Evolutionary conservation across 768 basidiomycete genomes (phyloP).

Genomic region (Russula emetica): DNA sequence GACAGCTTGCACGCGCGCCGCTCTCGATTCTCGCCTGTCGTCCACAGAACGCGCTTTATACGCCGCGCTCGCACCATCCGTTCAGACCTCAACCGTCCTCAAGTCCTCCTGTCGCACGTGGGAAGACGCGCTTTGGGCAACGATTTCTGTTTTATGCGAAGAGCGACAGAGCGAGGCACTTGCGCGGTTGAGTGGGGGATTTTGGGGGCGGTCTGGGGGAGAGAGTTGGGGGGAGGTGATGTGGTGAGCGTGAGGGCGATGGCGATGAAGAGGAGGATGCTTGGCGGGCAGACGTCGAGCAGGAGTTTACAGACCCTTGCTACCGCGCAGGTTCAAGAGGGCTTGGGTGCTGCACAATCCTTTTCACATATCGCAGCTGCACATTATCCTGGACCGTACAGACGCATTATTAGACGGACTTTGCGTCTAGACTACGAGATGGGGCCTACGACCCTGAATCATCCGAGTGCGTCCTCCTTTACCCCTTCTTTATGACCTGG

Average conservation of each 20-base stretch:
- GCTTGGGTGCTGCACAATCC: slow-evolving; percentile 65
- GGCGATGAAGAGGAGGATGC: slow-evolving; percentile 45
- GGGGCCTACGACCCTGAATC: slow-evolving; percentile 47
- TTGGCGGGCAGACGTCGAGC: slow-evolving; percentile 63
- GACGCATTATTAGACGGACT: slow-evolving; percentile 65
- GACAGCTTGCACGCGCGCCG: slow-evolving; percentile 71
- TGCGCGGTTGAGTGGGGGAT: slow-evolving; percentile 57
- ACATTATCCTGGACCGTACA: slow-evolving; percentile 70
- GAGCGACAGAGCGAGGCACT: slow-evolving; percentile 72
- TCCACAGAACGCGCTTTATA: slow-evolving; percentile 76
- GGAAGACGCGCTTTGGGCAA: slow-evolving; percentile 96
- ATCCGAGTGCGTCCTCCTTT: slow-evolving; percentile 47
- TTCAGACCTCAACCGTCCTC: slow-evolving; percentile 58
- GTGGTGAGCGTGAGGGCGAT: slow-evolving; percentile 27
- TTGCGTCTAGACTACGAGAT: slow-evolving; percentile 53
- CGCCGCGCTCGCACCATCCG: slow-evolving; percentile 75
- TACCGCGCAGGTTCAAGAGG: slow-evolving; percentile 58
- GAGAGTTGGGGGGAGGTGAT: slow-evolving; percentile 35
- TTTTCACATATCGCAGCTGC: slow-evolving; percentile 77
- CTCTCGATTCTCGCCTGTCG: slow-evolving; percentile 58
- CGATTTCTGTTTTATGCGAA: slow-evolving; percentile 75
- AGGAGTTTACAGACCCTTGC: slow-evolving; percentile 55
- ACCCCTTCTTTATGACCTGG: slow-evolving; percentile 22
- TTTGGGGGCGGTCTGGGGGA: slow-evolving; percentile 69
- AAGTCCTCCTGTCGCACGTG: slow-evolving; percentile 78